Evolutionary conservation across 306 rosid species (phyloP), one percentile per base, ranked within the genome.

Genomic region (Cicer pinnatifidum): DNA sequence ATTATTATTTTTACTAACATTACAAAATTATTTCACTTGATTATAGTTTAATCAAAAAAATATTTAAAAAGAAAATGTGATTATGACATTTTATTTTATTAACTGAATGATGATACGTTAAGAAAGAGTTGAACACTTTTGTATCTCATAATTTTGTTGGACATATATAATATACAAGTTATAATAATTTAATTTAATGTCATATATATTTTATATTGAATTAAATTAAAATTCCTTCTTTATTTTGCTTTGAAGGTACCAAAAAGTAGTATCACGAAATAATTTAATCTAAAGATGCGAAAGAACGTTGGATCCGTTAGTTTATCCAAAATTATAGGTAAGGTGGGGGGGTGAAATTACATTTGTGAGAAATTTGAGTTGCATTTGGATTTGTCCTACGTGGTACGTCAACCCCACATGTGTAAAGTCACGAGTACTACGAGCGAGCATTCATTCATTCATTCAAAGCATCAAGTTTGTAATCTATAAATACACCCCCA

Each of bases 401-500:
- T 44, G 68, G 41, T 12, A 23, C 85, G 85, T 83, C 79, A 39
- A 88, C 85, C 86, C 85, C 76, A 71, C 69, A 76, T 44, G 53
- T 82, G 75, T 43, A 47, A 68, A 75, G 78, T 71, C 75, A 65
- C 75, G 62, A 72, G 23, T 19, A 40, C 9, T 67, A 46, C 9
- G 65, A 59, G 69, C 77, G 41, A 15, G 16, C 35, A 53, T 53
- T 53, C 56, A 13, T 54, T 54, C 61, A 56, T 82, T 50, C 64
- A n/a, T n/a, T n/a, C n/a, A n/a, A n/a, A 71, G 69, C 69, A 33
- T 63, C 64, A 6, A 61, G 37, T 41, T 35, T 77, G 38, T 9
- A 9, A 62, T 62, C 87, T 89, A 84, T 87, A 88, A 85, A 83
- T 88, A 75, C 53, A 46, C 52, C 50, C 46, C 43, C 66, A 61